These are phyloP conservation scores for Chlamydomonas sp. DNA, from an alignment of 139 green algal species.

Conservation along the genomic window DNA sequence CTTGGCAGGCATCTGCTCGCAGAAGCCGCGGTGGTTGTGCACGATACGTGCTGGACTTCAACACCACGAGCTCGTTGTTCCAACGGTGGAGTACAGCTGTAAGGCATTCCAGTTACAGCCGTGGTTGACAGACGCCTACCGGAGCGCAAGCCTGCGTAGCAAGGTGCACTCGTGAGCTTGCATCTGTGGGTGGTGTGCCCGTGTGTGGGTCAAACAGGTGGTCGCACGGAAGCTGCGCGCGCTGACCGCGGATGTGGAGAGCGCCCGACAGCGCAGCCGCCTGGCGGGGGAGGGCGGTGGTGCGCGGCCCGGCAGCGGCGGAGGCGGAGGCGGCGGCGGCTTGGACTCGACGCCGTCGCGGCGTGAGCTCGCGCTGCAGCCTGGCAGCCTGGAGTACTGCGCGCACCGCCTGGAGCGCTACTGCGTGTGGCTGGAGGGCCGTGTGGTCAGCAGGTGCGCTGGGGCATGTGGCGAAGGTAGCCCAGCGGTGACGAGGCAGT, in stretches of 20 bases:
- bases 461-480: not conserved
- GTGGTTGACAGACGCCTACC: too few species aligned
- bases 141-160: too few species aligned
- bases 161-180: too few species aligned
- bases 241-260: slow-evolving; percentile 20
- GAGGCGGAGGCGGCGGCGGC: not conserved
- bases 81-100: too few species aligned
- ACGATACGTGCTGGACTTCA: too few species aligned
- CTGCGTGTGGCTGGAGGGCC: slow-evolving; percentile 29
- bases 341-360: not conserved
- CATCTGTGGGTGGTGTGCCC: too few species aligned
- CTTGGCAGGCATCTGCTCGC: not conserved
- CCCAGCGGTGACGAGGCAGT: not conserved
- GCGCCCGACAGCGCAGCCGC: slow-evolving; percentile 17
- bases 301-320: not conserved
- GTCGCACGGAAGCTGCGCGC: slow-evolving; percentile 22
- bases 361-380: not conserved
- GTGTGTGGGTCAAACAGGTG: not conserved
- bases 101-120: too few species aligned
- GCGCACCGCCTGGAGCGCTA: slow-evolving; percentile 10
- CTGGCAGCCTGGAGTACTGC: slow-evolving; percentile 26
- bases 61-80: too few species aligned
- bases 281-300: slow-evolving; percentile 6
- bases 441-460: slow-evolving; percentile 14
- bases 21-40: too few species aligned